phyloP scores from a whole-genome alignment of 2,329 filamentous ascomycete genomes.

The Endocalyx cinctus region DNA sequence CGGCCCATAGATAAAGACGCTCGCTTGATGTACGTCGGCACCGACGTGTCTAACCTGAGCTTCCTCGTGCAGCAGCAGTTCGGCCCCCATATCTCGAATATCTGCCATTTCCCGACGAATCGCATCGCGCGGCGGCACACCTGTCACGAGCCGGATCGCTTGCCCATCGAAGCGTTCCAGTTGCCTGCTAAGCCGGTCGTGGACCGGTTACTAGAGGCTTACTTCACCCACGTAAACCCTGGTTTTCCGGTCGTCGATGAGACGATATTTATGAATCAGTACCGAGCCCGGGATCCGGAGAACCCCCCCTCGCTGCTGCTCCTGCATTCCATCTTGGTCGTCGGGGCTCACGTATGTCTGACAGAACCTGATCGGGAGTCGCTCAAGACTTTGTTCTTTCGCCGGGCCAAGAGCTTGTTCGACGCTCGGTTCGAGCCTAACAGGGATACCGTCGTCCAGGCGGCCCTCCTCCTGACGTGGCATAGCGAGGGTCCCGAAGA shows the following conservation, averaged over 20 bases:
- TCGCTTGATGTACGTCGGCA: slow-evolving; percentile 50
- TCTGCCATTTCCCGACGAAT: slow-evolving; percentile 35
- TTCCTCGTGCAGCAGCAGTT: slow-evolving; percentile 48
- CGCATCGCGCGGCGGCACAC: slow-evolving; percentile 36
- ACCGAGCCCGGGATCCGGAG: slow-evolving; percentile 38
- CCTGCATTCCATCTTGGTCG: slow-evolving; percentile 45
- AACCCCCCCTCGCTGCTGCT: slow-evolving; percentile 43
- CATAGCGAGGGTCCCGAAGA: slow-evolving; percentile 51
- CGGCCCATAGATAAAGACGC: slow-evolving; percentile 43
- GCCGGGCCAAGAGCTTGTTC: slow-evolving; percentile 48
- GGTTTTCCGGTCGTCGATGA: slow-evolving; percentile 50
- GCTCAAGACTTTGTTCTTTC: slow-evolving; percentile 44
- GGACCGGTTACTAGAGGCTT: slow-evolving; percentile 45
- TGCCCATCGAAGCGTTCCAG: slow-evolving; percentile 43
- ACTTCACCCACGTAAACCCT: slow-evolving; percentile 45
- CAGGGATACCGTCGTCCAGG: slow-evolving; percentile 49
- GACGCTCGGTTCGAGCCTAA: slow-evolving; percentile 50
- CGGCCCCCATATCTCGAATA: slow-evolving; percentile 12
- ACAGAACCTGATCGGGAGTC: slow-evolving; percentile 35
- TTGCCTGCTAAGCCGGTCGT: slow-evolving; percentile 43
- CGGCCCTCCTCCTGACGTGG: slow-evolving; percentile 51
- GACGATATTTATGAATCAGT: slow-evolving; percentile 45
- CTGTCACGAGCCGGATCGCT: slow-evolving; percentile 36
- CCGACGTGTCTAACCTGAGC: slow-evolving; percentile 52
- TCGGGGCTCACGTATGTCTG: slow-evolving; percentile 45